Base-by-base conservation (phyloP, 1,139 yeast genomes). In the Diutina ranongensis region DNA sequence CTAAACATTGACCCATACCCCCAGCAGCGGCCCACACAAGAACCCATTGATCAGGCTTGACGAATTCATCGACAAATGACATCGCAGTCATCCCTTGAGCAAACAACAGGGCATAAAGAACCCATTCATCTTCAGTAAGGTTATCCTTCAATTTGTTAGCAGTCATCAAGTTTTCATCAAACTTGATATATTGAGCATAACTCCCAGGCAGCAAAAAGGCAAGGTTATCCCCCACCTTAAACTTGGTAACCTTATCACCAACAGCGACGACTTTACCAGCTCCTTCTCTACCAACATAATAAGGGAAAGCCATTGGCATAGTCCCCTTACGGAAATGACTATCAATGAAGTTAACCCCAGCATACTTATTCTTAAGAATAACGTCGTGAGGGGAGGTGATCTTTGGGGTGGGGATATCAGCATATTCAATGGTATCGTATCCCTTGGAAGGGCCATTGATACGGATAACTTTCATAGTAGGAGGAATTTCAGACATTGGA, bases 11-110 rank as follows among this genome's bases (percentile, higher is more conserved):
- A 2, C 97, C 97, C 45, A 85, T 92, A 48, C 97, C 96, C 45
- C 97, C 97, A 8, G 96, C 95, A 16, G 95, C 95, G 1, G 97
- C 97, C 70, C 88, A 87, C 33, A 86, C 80, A 46, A 88, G 68
- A 36, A 83, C 73, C 52, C 62, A 72, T 50, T 89, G 96, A 46
- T 77, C 88, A 57, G 72, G 67, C 57, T 83, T 58, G 33, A 87
- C 84, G 3, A 67, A 57, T 52, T 83, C 89, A 41, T 71, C 65
- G 41, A 77, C 64, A 49, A 88, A 76, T 0, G 92, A 73, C 53
- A 83, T 63, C 2, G 94, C 94, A 2, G 97, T 88, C 49, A 87
- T 64, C 1, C 88, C 94, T 59, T 85, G 94, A 36, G 85, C 54
- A 40, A 82, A 57, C 1, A 74, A 55, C 2, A 82, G 83, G 4